Conservation (phyloP, 176 grass and related monocot genomes). For the Avena sativa region DNA sequence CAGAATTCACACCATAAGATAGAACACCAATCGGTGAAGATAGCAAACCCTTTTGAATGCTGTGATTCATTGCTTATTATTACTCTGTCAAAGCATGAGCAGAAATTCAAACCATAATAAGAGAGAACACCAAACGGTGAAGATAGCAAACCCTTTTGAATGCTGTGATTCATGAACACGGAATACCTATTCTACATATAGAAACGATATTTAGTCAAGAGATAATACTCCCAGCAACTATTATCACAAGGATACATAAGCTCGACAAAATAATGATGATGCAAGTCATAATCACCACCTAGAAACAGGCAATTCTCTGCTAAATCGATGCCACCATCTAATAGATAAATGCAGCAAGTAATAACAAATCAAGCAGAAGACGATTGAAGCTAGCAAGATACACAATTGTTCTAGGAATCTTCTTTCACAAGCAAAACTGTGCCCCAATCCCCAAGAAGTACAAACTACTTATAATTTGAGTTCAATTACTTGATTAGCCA, state of each 20-base stretch:
- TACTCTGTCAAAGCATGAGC: neutral
- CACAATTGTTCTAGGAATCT: neutral
- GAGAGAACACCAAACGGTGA: neutral
- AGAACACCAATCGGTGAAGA: neutral
- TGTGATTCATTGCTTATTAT: neutral
- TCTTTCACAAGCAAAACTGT: neutral
- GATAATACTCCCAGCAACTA: neutral
- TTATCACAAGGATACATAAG: neutral
- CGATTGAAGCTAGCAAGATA: neutral
- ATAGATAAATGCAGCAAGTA: neutral
- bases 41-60: neutral
- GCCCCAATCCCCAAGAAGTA: conserved; percentile 5
- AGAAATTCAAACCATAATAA: neutral
- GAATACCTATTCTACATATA: conserved; percentile 7
- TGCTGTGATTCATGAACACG: neutral
- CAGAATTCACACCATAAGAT: neutral
- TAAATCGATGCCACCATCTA: neutral
- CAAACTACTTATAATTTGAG: neutral
- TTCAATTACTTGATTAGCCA: conserved; percentile 14
- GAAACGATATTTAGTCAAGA: neutral
- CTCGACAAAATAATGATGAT: neutral
- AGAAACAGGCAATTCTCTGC: neutral
- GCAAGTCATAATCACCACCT: neutral
- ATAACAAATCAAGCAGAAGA: neutral
- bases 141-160: neutral